phyloP scores from a whole-genome alignment of 768 basidiomycete genomes.

The Russula ochroleuca region DNA sequence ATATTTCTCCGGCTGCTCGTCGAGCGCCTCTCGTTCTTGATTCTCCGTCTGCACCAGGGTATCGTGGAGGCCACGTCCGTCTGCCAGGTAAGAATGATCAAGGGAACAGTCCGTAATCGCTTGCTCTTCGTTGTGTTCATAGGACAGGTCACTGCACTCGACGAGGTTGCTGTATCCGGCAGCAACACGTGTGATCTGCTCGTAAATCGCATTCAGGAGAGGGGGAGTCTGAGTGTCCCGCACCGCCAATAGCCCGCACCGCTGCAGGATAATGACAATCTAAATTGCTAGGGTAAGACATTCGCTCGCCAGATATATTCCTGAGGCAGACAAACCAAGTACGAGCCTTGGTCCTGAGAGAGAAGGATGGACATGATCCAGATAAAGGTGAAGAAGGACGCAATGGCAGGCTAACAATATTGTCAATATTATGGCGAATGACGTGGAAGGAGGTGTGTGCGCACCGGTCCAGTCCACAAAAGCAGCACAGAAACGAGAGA shows the following conservation, averaged over 20 bases:
- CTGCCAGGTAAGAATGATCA: neutral
- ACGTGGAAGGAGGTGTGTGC: neutral
- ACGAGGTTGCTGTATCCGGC: neutral
- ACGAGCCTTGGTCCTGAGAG: neutral
- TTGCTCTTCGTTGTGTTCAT: neutral
- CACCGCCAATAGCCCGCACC: neutral
- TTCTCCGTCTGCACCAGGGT: neutral
- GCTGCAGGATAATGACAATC: slow-evolving; percentile 4
- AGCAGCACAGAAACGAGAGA: neutral
- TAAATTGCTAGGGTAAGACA: neutral
- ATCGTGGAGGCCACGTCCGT: neutral
- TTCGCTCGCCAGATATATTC: neutral
- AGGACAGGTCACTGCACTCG: neutral
- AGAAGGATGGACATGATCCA: neutral
- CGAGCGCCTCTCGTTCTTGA: neutral
- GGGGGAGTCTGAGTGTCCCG: slow-evolving; percentile 7
- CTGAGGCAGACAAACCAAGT: neutral
- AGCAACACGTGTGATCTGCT: slow-evolving; percentile 3
- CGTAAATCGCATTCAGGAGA: slow-evolving; percentile 5
- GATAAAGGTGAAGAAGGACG: neutral
- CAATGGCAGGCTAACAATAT: neutral
- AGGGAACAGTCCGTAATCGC: neutral
- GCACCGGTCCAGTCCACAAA: slow-evolving; percentile 14
- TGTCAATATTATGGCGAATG: neutral
- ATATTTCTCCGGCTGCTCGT: too few relatives aligned